Evolutionary conservation across 495 filamentous ascomycete genomes (phyloP), one percentile per base, ranked within the genome.

Genomic region (Xylaria telfairii): DNA sequence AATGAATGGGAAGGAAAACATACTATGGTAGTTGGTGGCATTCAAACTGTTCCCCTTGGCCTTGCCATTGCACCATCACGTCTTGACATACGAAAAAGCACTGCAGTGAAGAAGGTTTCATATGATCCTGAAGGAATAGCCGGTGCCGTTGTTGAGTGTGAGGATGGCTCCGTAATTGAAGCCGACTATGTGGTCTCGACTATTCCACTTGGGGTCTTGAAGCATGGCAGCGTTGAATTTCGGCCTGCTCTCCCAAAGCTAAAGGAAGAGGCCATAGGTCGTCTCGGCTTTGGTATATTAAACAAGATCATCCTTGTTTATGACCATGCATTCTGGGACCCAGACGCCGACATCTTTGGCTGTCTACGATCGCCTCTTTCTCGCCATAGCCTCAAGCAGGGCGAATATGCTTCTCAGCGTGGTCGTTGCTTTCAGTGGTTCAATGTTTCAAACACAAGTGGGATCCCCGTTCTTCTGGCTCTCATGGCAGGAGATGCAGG

Each of bases 401-500:
- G 79, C 15, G 85, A 89, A 49, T 88, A 88, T 65, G 76, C 86
- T 61, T 79, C 82, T 17, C 83, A 87, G 49, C 81, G 87, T 39
- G 96, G 96, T 21, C 90, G 95, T 12, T 97, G 96, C 83, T 99
- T 98, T 75, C 88, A 98, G 73, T 98, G 97, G 87, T 98, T 97
- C 89, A 98, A 99, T 76, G 92, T 93, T 68, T 90, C 93, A 68
- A 92, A 93, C 69, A 96, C 93, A 3, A 93, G 92, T 60, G 96
- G 96, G 7, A 84, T 94, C 41, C 96, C 96, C 4, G 91, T 92
- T 5, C 83, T 99, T 21, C 87, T 98, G 54, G 96, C 94, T 21
- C 87, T 99, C 41, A 98, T 99, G 96, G 94, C 95, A 51, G 96
- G 96, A 24, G 92, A 98, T 75, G 92, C 96, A n/a, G 96, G 95